Evolutionary conservation across 73 alveolate genomes (phyloP), one percentile per base, ranked within the genome.

Genomic region (Tetrahymena thermophila): DNA sequence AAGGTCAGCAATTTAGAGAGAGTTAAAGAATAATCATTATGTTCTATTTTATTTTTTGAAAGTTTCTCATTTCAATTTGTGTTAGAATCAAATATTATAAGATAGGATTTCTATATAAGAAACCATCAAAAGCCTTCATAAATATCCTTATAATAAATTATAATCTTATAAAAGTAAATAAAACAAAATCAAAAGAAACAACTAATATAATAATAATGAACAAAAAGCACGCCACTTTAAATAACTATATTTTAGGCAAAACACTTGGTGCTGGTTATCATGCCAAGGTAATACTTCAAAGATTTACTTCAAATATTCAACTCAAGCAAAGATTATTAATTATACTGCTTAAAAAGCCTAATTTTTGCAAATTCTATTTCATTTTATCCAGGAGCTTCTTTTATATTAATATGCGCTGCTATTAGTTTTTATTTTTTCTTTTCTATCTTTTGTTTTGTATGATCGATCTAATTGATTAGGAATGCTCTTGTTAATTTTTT

Each of bases 231-330:
- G 35, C 89, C 17, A 71, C 89, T 71, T 71, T 71, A 31, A 71
- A 71, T 31, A 71, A 71, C 89, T 71, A 71, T 40, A 71, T 71
- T 71, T 71, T 71, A 71, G 89, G 89, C 31, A 71, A 71, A 34
- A 95, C 97, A 17, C 89, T 95, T 25, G 97, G 97, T 34, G 40
- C 84, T 89, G 97, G 97, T 50, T 55, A 25, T 28, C 95, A 89
- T 85, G 97, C 95, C 19, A 95, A 95, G 97, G 89, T 71, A 71
- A 28, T 11, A 71, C 28, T 50, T 28, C 89, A 71, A 71, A 71
- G 17, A 23, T 71, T 31, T 0, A 5, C 15, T 50, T 50, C 10
- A 15, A 50, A 50, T 14, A 21, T 50, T 50, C 5, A 19, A 50
- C 83, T 50, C 83, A 16, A 50, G 83, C 83, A 15, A 50, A 50